These are phyloP conservation scores for Debaryomyces fabryi DNA, from an alignment of 1,139 yeast genomes.

Conservation along the genomic window DNA sequence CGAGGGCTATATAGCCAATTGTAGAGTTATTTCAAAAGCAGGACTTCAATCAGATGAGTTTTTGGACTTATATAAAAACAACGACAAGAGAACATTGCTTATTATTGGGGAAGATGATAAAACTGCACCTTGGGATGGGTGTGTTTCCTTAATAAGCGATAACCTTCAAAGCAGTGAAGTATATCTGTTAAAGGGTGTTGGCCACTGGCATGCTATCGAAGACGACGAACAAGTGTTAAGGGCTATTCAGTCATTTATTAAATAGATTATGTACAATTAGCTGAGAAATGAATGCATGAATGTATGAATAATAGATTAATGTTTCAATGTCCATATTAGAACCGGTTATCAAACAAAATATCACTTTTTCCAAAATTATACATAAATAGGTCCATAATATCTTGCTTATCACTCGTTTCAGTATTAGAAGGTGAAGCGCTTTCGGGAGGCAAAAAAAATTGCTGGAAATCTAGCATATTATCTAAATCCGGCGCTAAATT, in stretches of 20 bases:
- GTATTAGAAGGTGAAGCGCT: conserved; percentile 14
- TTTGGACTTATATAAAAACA: conserved; percentile 17
- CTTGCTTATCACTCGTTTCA: conserved; percentile 14
- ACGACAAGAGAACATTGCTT: conserved; percentile 21
- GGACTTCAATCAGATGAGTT: conserved; percentile 13
- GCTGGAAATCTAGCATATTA: conserved; percentile 23
- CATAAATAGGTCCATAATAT: conserved; percentile 22
- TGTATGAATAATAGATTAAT: no score
- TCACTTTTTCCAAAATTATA: conserved; percentile 25
- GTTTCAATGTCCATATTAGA: not conserved
- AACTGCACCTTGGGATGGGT: conserved; percentile 26
- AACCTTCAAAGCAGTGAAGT: conserved; percentile 14
- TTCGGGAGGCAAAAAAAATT: conserved; percentile 22
- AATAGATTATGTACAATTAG: not conserved
- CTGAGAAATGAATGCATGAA: not conserved
- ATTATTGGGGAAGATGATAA: conserved; percentile 26
- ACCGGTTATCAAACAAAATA: conserved; percentile 23
- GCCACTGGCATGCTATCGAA: conserved; percentile 32
- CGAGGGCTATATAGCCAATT: conserved; percentile 26
- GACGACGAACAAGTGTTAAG: conserved; percentile 17
- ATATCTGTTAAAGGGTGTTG: conserved; percentile 21
- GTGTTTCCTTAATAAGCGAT: conserved; percentile 22
- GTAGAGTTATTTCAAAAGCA: conserved; percentile 28
- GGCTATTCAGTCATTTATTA: conserved; percentile 10
- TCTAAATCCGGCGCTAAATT: conserved; percentile 15